Evolutionary conservation across 768 basidiomycete species (phyloP).

Genomic region (Suillus variegatus): DNA sequence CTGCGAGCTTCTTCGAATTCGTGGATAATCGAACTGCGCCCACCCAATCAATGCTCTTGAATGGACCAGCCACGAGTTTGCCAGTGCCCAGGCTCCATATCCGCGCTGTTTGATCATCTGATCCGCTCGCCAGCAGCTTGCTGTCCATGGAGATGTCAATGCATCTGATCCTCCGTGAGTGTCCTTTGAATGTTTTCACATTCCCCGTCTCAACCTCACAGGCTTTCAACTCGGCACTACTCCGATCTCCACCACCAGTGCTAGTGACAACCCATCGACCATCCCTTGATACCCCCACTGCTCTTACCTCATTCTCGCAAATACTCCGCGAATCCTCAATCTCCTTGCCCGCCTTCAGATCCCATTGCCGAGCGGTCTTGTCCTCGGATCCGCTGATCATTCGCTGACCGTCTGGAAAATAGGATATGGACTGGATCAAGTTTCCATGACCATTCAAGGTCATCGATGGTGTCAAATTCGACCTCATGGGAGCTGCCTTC

Average conservation of each 20-base stretch:
- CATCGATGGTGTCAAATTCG: not conserved
- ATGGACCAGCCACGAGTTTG: too few relatives aligned
- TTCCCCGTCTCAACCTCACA: not conserved
- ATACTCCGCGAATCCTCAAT: not conserved
- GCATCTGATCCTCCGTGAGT: not conserved
- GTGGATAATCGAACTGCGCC: too few relatives aligned
- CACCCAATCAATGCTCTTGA: too few relatives aligned
- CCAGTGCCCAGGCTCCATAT: too few relatives aligned
- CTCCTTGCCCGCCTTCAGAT: not conserved
- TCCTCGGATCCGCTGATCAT: not conserved
- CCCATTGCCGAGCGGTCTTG: not conserved
- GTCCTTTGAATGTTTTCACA: not conserved
- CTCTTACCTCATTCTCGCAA: rapidly evolving
- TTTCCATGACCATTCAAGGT: not conserved
- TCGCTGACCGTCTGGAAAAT: not conserved
- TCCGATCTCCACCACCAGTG: not conserved
- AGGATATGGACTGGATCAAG: not conserved
- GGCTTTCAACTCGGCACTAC: not conserved
- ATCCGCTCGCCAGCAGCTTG: too few relatives aligned
- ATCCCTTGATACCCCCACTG: not conserved
- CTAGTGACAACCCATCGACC: not conserved
- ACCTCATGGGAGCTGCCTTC: not conserved
- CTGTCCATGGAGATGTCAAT: too few relatives aligned
- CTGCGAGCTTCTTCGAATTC: too few relatives aligned
- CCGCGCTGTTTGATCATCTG: too few relatives aligned